Evolutionary conservation across 345 rosid genomes (phyloP).

Genomic region (Eucalyptus virginea): DNA sequence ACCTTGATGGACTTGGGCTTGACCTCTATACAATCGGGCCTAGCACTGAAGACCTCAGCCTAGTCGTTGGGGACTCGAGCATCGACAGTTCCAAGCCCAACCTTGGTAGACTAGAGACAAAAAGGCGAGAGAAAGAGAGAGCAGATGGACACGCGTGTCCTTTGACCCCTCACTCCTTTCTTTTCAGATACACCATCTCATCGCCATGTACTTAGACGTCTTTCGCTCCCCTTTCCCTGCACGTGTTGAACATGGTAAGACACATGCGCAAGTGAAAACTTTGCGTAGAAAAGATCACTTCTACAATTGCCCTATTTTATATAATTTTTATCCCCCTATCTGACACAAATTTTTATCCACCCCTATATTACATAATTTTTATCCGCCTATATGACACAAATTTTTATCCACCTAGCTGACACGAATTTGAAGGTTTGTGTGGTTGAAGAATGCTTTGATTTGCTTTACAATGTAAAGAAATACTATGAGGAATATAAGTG

Average conservation of each 20-base stretch:
- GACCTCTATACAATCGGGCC: neutral
- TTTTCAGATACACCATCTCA: too few relatives aligned
- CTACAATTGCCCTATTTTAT: neutral
- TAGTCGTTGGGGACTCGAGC: neutral
- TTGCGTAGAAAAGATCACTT: neutral
- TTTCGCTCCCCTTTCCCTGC: neutral
- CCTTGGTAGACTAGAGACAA: neutral
- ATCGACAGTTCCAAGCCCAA: neutral
- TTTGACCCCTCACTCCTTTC: neutral
- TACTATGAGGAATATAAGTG: neutral
- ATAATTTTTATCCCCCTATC: neutral
- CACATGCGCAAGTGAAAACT: neutral
- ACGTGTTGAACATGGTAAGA: neutral
- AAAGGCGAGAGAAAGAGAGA: too few relatives aligned
- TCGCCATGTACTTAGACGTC: too few relatives aligned
- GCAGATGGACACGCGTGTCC: neutral
- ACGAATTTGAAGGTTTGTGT: neutral
- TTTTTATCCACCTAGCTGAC: neutral
- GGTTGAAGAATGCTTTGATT: neutral
- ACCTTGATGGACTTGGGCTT: neutral
- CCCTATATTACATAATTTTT: too few relatives aligned
- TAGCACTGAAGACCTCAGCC: neutral
- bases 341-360: too few relatives aligned
- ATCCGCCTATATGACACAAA: too few relatives aligned
- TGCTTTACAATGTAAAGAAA: neutral